phyloP scores from a whole-genome alignment of 2,329 filamentous ascomycete genomes.

The Aspergillus terreus region DNA sequence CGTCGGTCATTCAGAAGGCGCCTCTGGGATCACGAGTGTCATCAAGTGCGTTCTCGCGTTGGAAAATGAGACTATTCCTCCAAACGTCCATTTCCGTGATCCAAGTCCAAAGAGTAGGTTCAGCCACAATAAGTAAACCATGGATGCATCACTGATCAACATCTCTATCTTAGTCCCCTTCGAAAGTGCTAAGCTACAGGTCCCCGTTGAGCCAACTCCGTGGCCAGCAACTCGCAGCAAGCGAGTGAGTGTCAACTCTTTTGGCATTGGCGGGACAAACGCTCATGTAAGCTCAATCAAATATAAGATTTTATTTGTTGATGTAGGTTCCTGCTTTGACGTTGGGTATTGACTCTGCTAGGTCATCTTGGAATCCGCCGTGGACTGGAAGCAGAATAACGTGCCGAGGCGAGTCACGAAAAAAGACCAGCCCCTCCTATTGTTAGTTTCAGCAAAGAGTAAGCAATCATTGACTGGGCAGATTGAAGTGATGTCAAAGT shows the following conservation, averaged over 20 bases:
- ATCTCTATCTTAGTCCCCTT: constrained; percentile 11
- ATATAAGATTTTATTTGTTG: not conserved
- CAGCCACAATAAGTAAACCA: constrained; percentile 1
- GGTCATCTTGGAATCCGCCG: constrained; percentile 13
- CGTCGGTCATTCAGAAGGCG: constrained; percentile 25
- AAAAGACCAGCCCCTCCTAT: constrained; percentile 1
- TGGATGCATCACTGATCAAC: constrained; percentile 5
- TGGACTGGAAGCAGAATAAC: not conserved
- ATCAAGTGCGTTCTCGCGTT: constrained; percentile 23
- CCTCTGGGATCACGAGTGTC: constrained; percentile 23
- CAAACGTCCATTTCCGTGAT: constrained; percentile 25
- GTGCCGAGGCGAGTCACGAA: not conserved
- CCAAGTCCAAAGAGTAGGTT: constrained; percentile 23
- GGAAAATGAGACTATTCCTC: constrained; percentile 21
- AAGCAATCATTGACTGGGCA: constrained; percentile 10
- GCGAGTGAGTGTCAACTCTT: constrained; percentile 30
- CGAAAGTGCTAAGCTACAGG: constrained; percentile 11
- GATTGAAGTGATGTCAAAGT: constrained; percentile 4
- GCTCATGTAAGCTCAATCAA: constrained; percentile 13
- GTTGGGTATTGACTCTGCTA: not conserved
- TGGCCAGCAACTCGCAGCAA: constrained; percentile 23
- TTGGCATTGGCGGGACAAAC: constrained; percentile 29
- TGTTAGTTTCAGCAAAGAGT: constrained; percentile 16
- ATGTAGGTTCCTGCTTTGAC: not conserved
- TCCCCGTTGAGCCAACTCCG: constrained; percentile 14